Evolutionary conservation across 805 yeast species (phyloP).

Genomic region (Geotrichum ghanense): DNA sequence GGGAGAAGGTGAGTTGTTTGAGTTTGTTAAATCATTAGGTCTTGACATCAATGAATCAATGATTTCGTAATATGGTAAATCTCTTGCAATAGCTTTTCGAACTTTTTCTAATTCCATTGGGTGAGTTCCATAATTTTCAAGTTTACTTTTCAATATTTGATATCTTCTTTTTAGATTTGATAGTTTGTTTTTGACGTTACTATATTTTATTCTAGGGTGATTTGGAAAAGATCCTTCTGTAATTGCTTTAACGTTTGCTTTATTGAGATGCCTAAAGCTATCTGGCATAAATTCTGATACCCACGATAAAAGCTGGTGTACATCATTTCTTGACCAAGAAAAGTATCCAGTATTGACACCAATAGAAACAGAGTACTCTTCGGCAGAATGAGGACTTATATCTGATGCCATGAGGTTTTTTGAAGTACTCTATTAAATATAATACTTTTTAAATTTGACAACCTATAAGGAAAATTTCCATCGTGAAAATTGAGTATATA

Average conservation of each 20-base stretch:
- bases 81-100: neutral
- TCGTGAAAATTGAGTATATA: no score
- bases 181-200: neutral
- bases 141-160: neutral
- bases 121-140: neutral
- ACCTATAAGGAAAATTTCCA: no score
- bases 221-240: slow-evolving; percentile 1
- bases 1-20: no score
- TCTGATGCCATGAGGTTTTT: neutral
- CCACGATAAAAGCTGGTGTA: neutral
- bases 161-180: neutral
- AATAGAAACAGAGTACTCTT: neutral
- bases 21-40: no score
- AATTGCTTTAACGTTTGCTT: neutral
- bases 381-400: neutral
- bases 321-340: neutral
- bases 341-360: neutral
- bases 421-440: no score
- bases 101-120: neutral
- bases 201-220: neutral
- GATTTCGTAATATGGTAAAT: neutral
- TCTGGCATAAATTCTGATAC: slow-evolving; percentile 1
- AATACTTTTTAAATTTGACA: no score
- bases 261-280: neutral
- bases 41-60: neutral